Base-by-base conservation (phyloP, 305 asterid genomes). In the Coffea humblotiana region DNA sequence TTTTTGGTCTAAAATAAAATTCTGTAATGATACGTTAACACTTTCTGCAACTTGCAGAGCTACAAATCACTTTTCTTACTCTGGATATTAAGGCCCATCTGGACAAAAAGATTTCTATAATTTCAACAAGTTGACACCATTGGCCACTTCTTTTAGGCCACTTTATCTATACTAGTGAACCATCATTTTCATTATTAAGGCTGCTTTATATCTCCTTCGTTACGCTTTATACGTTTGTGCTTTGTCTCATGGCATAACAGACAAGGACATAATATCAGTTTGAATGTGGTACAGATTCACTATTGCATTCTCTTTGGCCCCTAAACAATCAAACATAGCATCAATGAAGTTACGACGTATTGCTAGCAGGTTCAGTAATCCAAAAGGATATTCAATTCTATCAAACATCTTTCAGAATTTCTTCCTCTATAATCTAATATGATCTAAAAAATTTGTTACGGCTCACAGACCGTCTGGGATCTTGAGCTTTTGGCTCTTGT, bases 401-500 rank as follows among this genome's bases (percentile, higher is more conserved):
- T 60, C 37, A 29, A 32, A 6, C 71, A 25, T 40, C 64, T 60
- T 61, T n/a, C 70, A 43, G 43, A 61, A 40, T 61, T 68, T 23
- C 64, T 61, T 65, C 69, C 35, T 8, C 35, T 61, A 61, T 0
- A n/a, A 37, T 37, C 43, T 37, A 37, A 61, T 80, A 85, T 70
- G 73, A 83, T 83, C 70, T 72, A 49, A 78, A 76, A 81, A 84
- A 74, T 80, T 75, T 81, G 66, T 85, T 83, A 86, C 83, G 83
- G 90, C 89, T 88, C 85, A 90, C 91, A 84, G 63, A 82, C 77
- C 80, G 60, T 71, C 77, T 47, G 86, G 27, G 71, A 89, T 64
- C 78, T 83, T 79, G 85, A 93, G 95, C 92, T 90, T 95, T 87
- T 93, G 94, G 84, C 93, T 88, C 88, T 88, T 88, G 60, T 81